These are phyloP conservation scores for Verticillium dahliae DNA, from an alignment of 2,329 filamentous ascomycete genomes.

Conservation along the genomic window DNA sequence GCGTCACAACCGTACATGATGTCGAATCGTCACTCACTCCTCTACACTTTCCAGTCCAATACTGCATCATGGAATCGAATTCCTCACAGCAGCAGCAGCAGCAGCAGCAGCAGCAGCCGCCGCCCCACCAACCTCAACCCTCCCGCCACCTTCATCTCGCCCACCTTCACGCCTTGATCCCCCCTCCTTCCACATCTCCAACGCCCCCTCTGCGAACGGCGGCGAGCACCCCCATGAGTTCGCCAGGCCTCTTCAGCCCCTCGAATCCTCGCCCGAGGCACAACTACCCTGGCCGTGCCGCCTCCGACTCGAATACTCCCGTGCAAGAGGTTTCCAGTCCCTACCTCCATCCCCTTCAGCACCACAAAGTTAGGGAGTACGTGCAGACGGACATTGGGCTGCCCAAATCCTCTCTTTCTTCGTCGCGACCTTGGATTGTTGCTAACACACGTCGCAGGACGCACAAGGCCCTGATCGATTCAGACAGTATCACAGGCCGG, in stretches of 20 bases:
- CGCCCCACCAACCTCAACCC: constrained; percentile 1
- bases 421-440: not conserved
- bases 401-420: too few species aligned
- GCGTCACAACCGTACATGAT: constrained; percentile 6
- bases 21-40: constrained; percentile 11
- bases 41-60: constrained; percentile 3
- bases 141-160: constrained; percentile 6
- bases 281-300: constrained; percentile 29
- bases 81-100: not conserved
- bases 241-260: constrained; percentile 56
- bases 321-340: constrained; percentile 46
- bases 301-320: constrained; percentile 49
- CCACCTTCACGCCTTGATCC: constrained; percentile 9
- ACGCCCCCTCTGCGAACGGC: constrained; percentile 40
- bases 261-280: constrained; percentile 32
- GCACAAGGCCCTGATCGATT: constrained; percentile 84
- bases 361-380: constrained; percentile 71
- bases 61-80: not conserved
- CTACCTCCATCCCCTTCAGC: constrained; percentile 64
- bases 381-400: constrained; percentile 21
- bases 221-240: constrained; percentile 52
- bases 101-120: not conserved
- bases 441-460: constrained; percentile 46
- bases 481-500: constrained; percentile 80
- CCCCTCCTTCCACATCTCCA: constrained; percentile 20